Percentiles rank a stretch among this genome's conserved stretches.
Evolutionary conservation across 164 flowering plant genomes (phyloP).

Genomic region (Chimonanthus salicifolius): DNA sequence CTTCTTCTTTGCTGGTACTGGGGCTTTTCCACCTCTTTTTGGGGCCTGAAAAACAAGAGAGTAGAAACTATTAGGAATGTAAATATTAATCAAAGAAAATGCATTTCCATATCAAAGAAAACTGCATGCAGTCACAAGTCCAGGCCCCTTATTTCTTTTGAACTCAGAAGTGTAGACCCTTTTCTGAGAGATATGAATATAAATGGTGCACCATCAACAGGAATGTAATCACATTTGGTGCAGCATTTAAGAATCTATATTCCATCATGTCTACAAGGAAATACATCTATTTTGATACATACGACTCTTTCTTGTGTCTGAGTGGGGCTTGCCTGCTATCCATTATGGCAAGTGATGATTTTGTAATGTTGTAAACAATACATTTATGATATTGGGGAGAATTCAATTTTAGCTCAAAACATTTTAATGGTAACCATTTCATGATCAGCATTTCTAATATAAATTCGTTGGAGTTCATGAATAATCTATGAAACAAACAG

Average conservation of each 20-base stretch:
- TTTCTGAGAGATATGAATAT: too few relatives aligned
- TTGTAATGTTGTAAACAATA: too few relatives aligned
- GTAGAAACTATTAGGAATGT: background rate
- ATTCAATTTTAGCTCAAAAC: background rate
- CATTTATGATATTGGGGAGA: too few relatives aligned
- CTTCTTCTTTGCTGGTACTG: constrained; percentile 39
- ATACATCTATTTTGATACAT: background rate
- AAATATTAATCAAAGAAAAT: background rate
- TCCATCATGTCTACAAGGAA: background rate
- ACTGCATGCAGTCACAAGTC: too few relatives aligned
- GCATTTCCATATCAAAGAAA: background rate
- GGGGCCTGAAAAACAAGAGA: constrained; percentile 32
- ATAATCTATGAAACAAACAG: too few relatives aligned
- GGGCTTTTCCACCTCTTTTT: constrained; percentile 38
- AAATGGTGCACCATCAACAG: too few relatives aligned
- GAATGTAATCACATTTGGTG: background rate
- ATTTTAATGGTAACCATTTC: background rate
- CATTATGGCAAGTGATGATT: background rate
- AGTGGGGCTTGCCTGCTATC: background rate
- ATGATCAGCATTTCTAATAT: background rate
- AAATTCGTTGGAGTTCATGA: background rate
- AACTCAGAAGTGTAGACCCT: too few relatives aligned
- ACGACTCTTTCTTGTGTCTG: background rate
- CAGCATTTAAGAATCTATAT: background rate
- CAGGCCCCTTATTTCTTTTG: background rate